phyloP scores from a whole-genome alignment of 1,139 yeast genomes.

The Saccharomyces hybrid region DNA sequence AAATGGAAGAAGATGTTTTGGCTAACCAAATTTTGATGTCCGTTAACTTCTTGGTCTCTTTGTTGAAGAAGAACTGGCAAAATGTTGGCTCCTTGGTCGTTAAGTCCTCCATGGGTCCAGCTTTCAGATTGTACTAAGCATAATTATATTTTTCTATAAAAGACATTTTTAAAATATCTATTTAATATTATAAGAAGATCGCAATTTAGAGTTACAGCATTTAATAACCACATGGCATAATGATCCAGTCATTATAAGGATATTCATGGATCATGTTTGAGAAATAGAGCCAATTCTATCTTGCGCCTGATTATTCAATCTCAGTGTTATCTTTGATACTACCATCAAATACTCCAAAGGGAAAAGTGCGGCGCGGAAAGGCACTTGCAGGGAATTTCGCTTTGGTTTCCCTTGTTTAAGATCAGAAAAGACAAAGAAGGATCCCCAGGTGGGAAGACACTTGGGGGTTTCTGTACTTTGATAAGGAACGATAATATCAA shows the following conservation, averaged over 20 bases:
- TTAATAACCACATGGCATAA: not conserved
- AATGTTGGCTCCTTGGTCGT: conserved; percentile 98
- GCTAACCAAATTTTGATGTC: conserved; percentile 99
- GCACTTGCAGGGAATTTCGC: not conserved
- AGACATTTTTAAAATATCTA: conserved; percentile 2
- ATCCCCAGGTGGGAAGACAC: not conserved
- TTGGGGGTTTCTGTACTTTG: not conserved
- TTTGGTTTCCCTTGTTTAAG: not conserved
- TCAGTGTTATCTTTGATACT: too few relatives aligned
- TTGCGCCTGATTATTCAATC: too few relatives aligned
- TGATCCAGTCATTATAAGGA: too few relatives aligned
- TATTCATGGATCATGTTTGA: too few relatives aligned
- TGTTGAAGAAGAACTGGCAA: conserved; percentile 99
- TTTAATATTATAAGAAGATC: not conserved
- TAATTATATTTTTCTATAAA: conserved; percentile 3
- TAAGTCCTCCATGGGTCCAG: conserved; percentile 99
- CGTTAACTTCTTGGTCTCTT: conserved; percentile 97
- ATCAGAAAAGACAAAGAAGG: not conserved
- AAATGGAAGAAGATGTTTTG: conserved; percentile 94
- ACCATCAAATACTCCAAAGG: not conserved
- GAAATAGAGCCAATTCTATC: too few relatives aligned
- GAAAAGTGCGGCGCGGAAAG: not conserved
- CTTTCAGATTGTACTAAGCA: conserved; percentile 94
- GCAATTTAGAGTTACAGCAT: not conserved
- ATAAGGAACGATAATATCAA: not conserved